These are phyloP conservation scores for Yarrowia sp. DNA, from an alignment of 805 yeast genomes.

Conservation along the genomic window DNA sequence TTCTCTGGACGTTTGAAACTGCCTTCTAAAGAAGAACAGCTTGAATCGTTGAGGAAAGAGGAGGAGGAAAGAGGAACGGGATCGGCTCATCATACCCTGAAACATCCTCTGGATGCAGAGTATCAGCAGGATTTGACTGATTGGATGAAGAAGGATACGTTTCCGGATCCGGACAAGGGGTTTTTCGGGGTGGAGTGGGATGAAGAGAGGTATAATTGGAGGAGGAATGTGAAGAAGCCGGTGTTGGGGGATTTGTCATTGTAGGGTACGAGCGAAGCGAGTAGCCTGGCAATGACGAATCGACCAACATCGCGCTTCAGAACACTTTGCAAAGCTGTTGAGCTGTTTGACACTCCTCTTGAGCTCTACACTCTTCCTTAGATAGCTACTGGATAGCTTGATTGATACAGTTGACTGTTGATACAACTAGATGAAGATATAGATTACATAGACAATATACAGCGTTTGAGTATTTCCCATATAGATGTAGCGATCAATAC, in stretches of 20 bases:
- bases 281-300: too few species aligned
- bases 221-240: neutral
- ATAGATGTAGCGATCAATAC: too few species aligned
- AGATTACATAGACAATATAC: too few species aligned
- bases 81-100: constrained; percentile 51
- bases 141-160: neutral
- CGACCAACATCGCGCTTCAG: too few species aligned
- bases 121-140: constrained; percentile 38
- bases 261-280: neutral
- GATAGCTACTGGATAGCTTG: too few species aligned
- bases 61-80: constrained; percentile 49
- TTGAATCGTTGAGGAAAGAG: constrained; percentile 43
- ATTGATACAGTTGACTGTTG: too few species aligned
- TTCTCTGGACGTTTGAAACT: constrained; percentile 54
- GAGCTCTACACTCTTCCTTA: too few species aligned
- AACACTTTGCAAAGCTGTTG: too few species aligned
- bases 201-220: neutral
- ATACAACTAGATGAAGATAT: too few species aligned
- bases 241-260: neutral
- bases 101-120: constrained; percentile 56
- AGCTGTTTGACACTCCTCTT: too few species aligned
- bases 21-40: constrained; percentile 52
- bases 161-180: neutral
- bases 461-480: too few species aligned
- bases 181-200: constrained; percentile 26